phyloP scores from a whole-genome alignment of 2,329 filamentous ascomycete genomes.

The Davidsoniella virescens region DNA sequence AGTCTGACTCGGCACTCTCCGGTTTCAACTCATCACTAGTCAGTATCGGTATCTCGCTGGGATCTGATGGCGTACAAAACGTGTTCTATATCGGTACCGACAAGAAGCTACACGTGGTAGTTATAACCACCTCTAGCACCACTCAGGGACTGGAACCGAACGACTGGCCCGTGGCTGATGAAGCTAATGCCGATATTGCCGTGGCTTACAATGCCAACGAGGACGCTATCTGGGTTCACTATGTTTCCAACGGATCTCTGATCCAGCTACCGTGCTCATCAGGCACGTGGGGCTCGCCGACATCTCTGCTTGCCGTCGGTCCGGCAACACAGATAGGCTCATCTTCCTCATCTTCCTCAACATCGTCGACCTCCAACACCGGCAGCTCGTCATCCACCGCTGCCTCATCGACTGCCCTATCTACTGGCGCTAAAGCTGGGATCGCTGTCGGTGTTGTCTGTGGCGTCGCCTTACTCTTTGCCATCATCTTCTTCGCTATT shows the following conservation, averaged over 20 bases:
- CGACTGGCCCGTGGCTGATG: no score
- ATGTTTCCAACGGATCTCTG: neutral
- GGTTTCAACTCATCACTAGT: no score
- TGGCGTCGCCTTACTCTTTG: conserved; percentile 24
- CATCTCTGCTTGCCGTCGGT: neutral
- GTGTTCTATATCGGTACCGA: no score
- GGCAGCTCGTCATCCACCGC: no score
- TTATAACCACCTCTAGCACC: no score
- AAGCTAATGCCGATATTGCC: neutral
- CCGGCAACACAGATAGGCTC: neutral
- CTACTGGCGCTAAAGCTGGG: conserved; percentile 30
- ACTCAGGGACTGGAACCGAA: no score
- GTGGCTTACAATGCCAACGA: neutral
- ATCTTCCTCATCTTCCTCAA: neutral
- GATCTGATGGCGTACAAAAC: no score
- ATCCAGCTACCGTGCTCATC: neutral
- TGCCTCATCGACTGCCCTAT: neutral
- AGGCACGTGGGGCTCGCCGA: neutral
- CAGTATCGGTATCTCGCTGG: no score
- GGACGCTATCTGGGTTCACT: neutral
- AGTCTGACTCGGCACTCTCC: no score
- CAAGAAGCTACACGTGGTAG: no score
- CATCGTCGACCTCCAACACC: neutral
- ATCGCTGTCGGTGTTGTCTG: conserved; percentile 28
- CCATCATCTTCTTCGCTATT: conserved; percentile 27